Conservation (phyloP, 495 filamentous ascomycete species). For the Lophiotrema nucula region DNA sequence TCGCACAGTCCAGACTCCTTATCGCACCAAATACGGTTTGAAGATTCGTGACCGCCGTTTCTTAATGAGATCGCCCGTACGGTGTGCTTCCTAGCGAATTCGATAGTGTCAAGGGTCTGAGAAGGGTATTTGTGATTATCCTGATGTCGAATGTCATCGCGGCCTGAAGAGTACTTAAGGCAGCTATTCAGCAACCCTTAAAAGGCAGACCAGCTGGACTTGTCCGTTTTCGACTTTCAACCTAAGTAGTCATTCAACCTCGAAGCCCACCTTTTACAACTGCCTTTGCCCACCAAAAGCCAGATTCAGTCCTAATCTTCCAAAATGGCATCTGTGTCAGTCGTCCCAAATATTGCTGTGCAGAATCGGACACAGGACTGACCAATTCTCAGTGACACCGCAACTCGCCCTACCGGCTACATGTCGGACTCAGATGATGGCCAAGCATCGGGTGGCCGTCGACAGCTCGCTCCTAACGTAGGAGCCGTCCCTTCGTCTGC, state of each 20-base stretch:
- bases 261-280: background rate
- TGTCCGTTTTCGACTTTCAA: background rate
- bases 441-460: conserved; percentile 30
- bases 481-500: conserved; percentile 44
- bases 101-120: too few species aligned
- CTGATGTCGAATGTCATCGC: too few species aligned
- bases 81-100: too few species aligned
- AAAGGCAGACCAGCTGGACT: conserved; percentile 22
- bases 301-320: too few species aligned
- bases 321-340: conserved; percentile 26
- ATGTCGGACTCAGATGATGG: conserved; percentile 31
- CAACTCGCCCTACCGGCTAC: conserved; percentile 21
- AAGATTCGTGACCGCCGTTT: background rate
- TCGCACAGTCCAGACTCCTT: conserved; percentile 1
- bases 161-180: conserved; percentile 12
- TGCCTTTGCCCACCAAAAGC: background rate
- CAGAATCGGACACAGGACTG: background rate
- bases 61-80: background rate
- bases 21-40: conserved; percentile 15
- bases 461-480: conserved; percentile 30
- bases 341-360: background rate
- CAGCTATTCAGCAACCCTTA: conserved; percentile 11
- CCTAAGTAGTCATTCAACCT: background rate
- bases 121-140: too few species aligned
- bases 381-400: conserved; percentile 7